These are phyloP conservation scores for Sporothrix protearum DNA, from an alignment of 2,329 filamentous ascomycete genomes.

Conservation along the genomic window DNA sequence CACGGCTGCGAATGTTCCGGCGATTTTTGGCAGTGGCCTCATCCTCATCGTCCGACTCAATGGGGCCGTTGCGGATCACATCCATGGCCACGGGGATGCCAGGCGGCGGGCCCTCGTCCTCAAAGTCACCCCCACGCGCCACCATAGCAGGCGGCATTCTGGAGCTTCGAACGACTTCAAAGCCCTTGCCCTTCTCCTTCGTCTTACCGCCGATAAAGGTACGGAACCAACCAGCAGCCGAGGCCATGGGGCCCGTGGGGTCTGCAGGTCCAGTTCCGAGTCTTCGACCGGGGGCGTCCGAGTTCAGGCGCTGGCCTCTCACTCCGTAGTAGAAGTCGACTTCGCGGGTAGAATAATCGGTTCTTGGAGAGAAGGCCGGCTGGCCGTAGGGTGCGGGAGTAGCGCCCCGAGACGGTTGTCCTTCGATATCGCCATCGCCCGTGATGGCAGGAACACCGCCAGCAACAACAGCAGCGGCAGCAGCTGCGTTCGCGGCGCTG, in stretches of 20 bases:
- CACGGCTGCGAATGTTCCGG: slow-evolving; percentile 30
- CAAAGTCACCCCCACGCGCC: slow-evolving; percentile 52
- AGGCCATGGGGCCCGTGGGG: slow-evolving; percentile 85
- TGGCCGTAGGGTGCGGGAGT: slow-evolving; percentile 44
- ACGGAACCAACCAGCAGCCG: slow-evolving; percentile 85
- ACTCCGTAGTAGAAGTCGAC: slow-evolving; percentile 97
- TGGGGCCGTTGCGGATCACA: slow-evolving; percentile 56
- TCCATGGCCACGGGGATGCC: slow-evolving; percentile 64
- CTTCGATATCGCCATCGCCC: slow-evolving; percentile 42
- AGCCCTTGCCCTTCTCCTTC: slow-evolving; percentile 93
- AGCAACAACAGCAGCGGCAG: neutral
- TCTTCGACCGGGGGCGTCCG: slow-evolving; percentile 75
- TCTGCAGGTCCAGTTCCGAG: slow-evolving; percentile 92
- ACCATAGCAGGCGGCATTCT: slow-evolving; percentile 77
- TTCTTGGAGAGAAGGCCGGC: slow-evolving; percentile 52
- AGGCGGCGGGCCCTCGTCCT: slow-evolving; percentile 64
- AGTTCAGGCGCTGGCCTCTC: slow-evolving; percentile 79
- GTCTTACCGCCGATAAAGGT: slow-evolving; percentile 75
- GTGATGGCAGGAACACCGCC: slow-evolving; percentile 14
- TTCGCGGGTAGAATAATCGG: slow-evolving; percentile 90
- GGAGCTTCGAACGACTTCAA: slow-evolving; percentile 90
- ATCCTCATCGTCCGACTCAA: slow-evolving; percentile 59
- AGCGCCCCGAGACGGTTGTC: slow-evolving; percentile 42
- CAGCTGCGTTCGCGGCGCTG: neutral
- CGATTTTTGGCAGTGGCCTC: slow-evolving; percentile 40